Base-by-base conservation (phyloP, 2,329 filamentous ascomycete species). In the Pseudocercospora crystallina region DNA sequence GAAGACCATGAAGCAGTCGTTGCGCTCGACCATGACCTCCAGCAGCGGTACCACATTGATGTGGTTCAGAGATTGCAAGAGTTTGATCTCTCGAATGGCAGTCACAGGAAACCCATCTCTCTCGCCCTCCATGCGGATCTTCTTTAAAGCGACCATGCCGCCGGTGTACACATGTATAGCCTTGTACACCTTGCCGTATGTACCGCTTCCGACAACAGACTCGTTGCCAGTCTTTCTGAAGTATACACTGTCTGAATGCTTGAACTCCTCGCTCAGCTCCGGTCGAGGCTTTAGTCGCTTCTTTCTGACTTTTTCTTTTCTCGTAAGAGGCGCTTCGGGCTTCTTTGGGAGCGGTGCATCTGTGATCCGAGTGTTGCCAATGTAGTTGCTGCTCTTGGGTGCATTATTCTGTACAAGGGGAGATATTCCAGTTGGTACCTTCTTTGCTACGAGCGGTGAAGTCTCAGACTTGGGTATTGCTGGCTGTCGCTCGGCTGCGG, bases 1-100 rank as follows among this genome's bases (percentile, higher is more conserved):
- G 59, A 99, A 99, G 2, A 99, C 94, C 94, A 99, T 99, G 72
- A 95, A 99, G 70, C 94, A 99, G 71, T 97, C 91, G 61, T 97
- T 97, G 67, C 87, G 89, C 73, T 99, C 94, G 2, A 99, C 94
- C 94, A 99, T 99, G 59, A 95, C 89, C 72, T 96, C 90, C 59
- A 88, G 83, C 13, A 96, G 75, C 35, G 85, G 84, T 50, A 96
- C 89, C 43, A 96, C 85, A 63, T 95, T 95, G 52, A 79, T 74
- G 63, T 95, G 89, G 56, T 86, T 85, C 15, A 95, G 77, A 3
- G 88, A 91, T 66, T 95, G 90, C n/a, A 96, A 77, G 17, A 96
- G 76, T 69, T 95, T 95, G 75, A 96, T 91, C 69, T 96, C 90
- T 53, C 90, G 84, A 20, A 95, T 88, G 0, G 90, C 90, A 0